Evolutionary conservation across 2,329 filamentous ascomycete species (phyloP), one percentile per base, ranked within the genome.

Genomic region (Diaporthe citrichinensis): DNA sequence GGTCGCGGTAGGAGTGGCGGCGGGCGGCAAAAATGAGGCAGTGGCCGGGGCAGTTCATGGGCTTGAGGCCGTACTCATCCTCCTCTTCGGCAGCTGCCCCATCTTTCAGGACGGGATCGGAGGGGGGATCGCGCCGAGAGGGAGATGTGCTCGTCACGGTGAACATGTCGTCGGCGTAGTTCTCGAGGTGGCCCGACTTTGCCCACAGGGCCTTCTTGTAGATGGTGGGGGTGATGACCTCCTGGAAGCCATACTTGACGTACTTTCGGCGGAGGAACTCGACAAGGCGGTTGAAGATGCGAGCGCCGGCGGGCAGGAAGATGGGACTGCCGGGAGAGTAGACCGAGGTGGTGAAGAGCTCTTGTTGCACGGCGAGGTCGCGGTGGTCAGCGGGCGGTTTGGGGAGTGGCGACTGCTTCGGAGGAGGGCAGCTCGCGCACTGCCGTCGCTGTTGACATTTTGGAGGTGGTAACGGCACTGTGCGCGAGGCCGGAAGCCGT

Each of bases 131-230:
- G 65, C 81, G 84, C 73, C 86, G 80, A 77, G 86, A 78, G 71
- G 84, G 81, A 79, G 88, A 85, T 1, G 88, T 86, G 62, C 91
- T 90, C 15, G 87, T 91, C 39, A 98, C 95, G 73, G 94, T 92
- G 84, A 96, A 98, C 95, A 98, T 98, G 81, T 98, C 95, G 80
- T 97, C 93, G 76, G 94, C 93, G 85, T 97, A 98, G 83, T 97
- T 97, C 73, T 96, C 92, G 88, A 96, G 92, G 79, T 98, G 95
- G 2, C 95, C 95, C 0, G 94, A 97, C 78, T 92, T 93, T 80
- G 94, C 92, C 95, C 95, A 98, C 41, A 98, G 86, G 8, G 94
- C 92, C 83, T 94, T 94, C 82, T 97, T 98, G 87, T 97, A 98
- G 81, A 98, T 97, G 67, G 92, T 97, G 2, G 95, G 95, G 10